phyloP scores from a whole-genome alignment of 495 filamentous ascomycete species.

The Baudoinia panamericana region DNA sequence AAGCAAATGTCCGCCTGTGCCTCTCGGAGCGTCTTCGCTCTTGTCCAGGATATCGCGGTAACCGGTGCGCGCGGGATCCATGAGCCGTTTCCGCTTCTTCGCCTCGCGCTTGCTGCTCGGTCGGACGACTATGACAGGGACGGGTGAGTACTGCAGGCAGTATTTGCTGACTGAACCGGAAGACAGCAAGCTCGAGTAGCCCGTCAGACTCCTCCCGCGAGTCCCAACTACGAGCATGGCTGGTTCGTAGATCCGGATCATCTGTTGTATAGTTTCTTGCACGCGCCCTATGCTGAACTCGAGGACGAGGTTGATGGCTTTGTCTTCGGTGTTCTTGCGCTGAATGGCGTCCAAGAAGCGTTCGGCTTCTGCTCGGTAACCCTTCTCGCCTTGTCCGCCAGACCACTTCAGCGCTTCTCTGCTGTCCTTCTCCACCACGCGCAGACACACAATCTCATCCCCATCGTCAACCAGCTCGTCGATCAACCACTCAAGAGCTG shows the following conservation, averaged over 20 bases:
- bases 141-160: conserved; percentile 87
- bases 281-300: conserved; percentile 89
- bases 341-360: conserved; percentile 49
- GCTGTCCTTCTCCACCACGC: conserved; percentile 77
- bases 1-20: conserved; percentile 16
- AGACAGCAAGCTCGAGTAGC: conserved; percentile 70
- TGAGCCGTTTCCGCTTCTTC: conserved; percentile 77
- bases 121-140: conserved; percentile 93
- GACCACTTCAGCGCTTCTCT: conserved; percentile 39
- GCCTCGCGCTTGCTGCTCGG: conserved; percentile 81
- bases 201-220: conserved; percentile 69
- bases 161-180: conserved; percentile 92
- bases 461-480: conserved; percentile 94
- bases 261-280: conserved; percentile 80
- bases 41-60: conserved; percentile 69
- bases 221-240: conserved; percentile 94
- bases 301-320: conserved; percentile 73
- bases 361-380: conserved; percentile 72
- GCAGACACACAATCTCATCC: conserved; percentile 87
- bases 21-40: conserved; percentile 28
- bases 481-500: conserved; percentile 85
- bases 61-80: conserved; percentile 62
- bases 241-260: conserved; percentile 91
- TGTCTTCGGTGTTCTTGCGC: conserved; percentile 63
- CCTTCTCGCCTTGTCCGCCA: conserved; percentile 49